Conservation (phyloP, 2,329 filamentous ascomycete species). For the Stemphylium lycopersici region DNA sequence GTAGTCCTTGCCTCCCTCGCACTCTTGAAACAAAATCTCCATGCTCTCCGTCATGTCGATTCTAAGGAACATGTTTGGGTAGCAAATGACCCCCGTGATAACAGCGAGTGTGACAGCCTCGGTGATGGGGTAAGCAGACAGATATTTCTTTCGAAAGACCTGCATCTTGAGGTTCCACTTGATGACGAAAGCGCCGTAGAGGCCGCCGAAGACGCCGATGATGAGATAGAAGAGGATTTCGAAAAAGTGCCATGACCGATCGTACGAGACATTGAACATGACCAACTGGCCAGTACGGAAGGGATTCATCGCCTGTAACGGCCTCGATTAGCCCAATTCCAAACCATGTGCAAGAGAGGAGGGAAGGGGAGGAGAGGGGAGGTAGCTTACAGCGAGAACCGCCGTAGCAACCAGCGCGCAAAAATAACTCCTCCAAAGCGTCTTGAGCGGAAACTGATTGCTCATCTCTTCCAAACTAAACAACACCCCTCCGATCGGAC, state of each 20-base stretch:
- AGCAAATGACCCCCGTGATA: constrained; percentile 89
- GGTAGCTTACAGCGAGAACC: constrained; percentile 69
- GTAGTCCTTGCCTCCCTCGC: constrained; percentile 86
- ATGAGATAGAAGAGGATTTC: constrained; percentile 91
- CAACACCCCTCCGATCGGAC: constrained; percentile 93
- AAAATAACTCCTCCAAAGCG: constrained; percentile 97
- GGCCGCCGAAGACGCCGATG: constrained; percentile 88
- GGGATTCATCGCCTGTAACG: constrained; percentile 81
- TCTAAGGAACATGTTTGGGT: constrained; percentile 90
- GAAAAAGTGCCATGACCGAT: constrained; percentile 97
- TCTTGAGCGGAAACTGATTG: constrained; percentile 94
- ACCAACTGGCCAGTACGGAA: constrained; percentile 96
- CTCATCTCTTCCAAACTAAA: constrained; percentile 99
- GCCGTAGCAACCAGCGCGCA: constrained; percentile 94
- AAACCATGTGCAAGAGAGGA: not conserved
- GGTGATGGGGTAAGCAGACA: constrained; percentile 80
- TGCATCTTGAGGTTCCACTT: constrained; percentile 95
- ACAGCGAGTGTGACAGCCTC: constrained; percentile 85
- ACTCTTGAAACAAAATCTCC: constrained; percentile 96
- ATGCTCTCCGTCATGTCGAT: constrained; percentile 99
- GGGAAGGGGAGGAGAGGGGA: constrained; percentile 3
- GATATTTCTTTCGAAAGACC: constrained; percentile 91
- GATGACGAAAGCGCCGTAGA: constrained; percentile 96
- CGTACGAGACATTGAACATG: constrained; percentile 98
- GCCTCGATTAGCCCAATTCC: not conserved